Conservation (phyloP, 2,329 filamentous ascomycete species). For the Colletotrichum plurivorum region DNA sequence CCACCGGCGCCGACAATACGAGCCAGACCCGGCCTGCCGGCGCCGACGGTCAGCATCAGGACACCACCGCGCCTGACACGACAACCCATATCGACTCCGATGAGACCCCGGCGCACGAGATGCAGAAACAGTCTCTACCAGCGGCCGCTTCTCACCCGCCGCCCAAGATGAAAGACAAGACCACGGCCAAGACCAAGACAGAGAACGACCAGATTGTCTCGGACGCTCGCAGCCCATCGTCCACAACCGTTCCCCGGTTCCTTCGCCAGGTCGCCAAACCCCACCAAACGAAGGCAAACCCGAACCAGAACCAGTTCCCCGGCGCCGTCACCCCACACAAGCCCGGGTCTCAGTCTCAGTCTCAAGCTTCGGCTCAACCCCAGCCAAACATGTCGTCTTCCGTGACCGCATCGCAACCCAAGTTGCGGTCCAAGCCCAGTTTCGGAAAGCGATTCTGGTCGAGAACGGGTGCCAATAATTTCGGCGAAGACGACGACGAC, state of each 20-base stretch:
- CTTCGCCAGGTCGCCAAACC: constrained; percentile 17
- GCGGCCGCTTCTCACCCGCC: constrained; percentile 18
- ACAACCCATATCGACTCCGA: neutral
- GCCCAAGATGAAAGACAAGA: constrained; percentile 6
- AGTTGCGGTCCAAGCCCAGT: constrained; percentile 31
- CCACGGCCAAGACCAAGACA: neutral
- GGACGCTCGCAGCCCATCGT: constrained; percentile 5
- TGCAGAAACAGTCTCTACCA: constrained; percentile 16
- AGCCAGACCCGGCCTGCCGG: neutral
- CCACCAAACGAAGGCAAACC: constrained; percentile 4
- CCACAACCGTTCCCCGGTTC: constrained; percentile 28
- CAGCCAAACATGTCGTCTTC: constrained; percentile 4
- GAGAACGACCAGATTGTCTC: constrained; percentile 13
- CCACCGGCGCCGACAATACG: constrained; percentile 15
- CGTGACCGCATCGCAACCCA: constrained; percentile 17
- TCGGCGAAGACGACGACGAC: constrained; percentile 24
- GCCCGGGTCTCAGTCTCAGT: neutral
- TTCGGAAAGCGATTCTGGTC: constrained; percentile 42
- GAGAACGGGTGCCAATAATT: constrained; percentile 34
- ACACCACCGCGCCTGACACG: neutral
- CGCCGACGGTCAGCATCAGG: neutral
- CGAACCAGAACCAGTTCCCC: constrained; percentile 11
- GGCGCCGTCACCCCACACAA: constrained; percentile 1
- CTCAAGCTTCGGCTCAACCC: neutral
- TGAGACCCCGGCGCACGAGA: constrained; percentile 10